phyloP scores from a whole-genome alignment of 108 stramenopile species.

The Skeletonema grethae region DNA sequence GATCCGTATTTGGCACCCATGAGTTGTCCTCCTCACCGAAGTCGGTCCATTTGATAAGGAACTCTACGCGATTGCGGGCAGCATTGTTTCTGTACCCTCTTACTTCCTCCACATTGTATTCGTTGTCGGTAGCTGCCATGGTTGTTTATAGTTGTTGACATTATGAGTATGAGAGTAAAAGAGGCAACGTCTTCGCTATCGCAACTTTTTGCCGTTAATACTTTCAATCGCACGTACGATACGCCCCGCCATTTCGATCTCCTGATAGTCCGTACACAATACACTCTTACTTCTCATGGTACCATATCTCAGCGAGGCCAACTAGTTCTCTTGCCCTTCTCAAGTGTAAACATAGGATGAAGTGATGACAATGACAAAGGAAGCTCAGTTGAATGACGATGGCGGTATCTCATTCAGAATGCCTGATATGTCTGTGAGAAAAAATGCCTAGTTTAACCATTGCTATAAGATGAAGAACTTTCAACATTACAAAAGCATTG shows the following conservation, averaged over 20 bases:
- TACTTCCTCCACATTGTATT: not conserved
- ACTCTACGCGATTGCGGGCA: not conserved
- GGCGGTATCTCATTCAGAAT: too few species aligned
- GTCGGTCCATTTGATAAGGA: not conserved
- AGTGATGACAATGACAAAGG: too few species aligned
- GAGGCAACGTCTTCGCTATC: not conserved
- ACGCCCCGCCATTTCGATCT: not conserved
- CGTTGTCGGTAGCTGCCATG: not conserved
- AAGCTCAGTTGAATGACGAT: too few species aligned
- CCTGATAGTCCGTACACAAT: too few species aligned
- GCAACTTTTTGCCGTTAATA: not conserved
- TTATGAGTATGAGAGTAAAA: not conserved
- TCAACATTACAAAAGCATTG: too few species aligned
- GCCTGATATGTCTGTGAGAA: too few species aligned
- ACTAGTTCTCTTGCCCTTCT: too few species aligned
- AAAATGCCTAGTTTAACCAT: too few species aligned
- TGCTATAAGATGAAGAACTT: too few species aligned
- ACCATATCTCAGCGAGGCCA: too few species aligned
- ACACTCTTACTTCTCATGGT: too few species aligned
- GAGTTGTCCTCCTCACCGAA: not conserved
- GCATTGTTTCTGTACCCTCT: not conserved
- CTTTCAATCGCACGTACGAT: slow-evolving; percentile 1
- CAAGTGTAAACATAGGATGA: too few species aligned
- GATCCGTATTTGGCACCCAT: not conserved
- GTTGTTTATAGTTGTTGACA: not conserved